Percentiles rank a stretch among this genome's conserved stretches.
phyloP scores from a whole-genome alignment of 169 alveolate genomes.

The Perkinsus chesapeaki region DNA sequence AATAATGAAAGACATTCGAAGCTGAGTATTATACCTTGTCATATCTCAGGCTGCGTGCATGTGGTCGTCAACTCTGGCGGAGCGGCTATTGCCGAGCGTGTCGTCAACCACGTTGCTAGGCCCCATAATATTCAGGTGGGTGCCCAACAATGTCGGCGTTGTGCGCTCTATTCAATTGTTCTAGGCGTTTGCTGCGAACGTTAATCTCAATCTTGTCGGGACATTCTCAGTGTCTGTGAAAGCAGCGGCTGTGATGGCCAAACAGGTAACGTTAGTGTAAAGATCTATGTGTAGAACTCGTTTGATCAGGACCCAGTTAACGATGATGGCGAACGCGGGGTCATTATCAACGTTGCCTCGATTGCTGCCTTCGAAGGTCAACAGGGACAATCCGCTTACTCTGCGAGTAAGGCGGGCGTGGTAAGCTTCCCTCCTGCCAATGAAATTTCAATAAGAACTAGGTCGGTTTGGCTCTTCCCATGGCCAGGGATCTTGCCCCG shows the following conservation, averaged over 20 bases:
- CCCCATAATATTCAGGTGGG: not conserved
- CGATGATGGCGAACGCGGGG: slow-evolving; percentile 53
- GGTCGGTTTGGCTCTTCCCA: slow-evolving; percentile 45
- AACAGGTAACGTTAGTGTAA: not conserved
- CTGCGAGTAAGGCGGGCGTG: slow-evolving; percentile 60
- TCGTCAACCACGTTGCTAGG: not conserved
- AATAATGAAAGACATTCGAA: no score
- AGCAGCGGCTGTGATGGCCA: not conserved
- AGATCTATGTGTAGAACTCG: not conserved
- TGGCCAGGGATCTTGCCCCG: slow-evolving; percentile 67
- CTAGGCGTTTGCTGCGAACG: not conserved
- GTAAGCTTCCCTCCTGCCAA: not conserved
- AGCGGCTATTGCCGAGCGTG: slow-evolving; percentile 26
- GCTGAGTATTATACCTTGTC: not conserved
- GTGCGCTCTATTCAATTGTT: not conserved
- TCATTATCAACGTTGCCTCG: slow-evolving; percentile 51
- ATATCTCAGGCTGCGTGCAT: slow-evolving; percentile 20
- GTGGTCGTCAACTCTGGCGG: slow-evolving; percentile 61
- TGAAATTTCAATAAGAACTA: not conserved
- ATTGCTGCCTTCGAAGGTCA: slow-evolving; percentile 63
- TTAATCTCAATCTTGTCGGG: not conserved
- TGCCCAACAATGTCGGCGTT: slow-evolving; percentile 10
- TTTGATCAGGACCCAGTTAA: slow-evolving; percentile 16
- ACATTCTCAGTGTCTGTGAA: not conserved
- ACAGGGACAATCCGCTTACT: slow-evolving; percentile 55